Base-by-base conservation (phyloP, 1,284 basidiomycete genomes). In the Cutaneotrichosporon arboriforme region DNA sequence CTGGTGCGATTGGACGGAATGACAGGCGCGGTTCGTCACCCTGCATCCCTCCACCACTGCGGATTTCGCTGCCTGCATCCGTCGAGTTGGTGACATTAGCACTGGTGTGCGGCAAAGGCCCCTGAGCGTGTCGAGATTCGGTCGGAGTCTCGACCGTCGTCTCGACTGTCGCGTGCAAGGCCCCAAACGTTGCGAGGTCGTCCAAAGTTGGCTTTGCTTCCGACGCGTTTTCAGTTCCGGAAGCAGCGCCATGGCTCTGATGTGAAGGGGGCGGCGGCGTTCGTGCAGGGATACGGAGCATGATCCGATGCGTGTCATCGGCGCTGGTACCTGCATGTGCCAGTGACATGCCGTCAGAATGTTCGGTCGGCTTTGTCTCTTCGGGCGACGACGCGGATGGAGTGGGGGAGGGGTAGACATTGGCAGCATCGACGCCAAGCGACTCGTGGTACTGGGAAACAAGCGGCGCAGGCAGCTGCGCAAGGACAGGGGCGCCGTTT, bases 351-450 rank as follows among this genome's bases (percentile, higher is more conserved):
- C 15, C 36, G 15, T 38, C 40, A 4, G 40, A 4, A 8, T 22
- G 17, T 23, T 9, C 21, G 22, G 20, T 21, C 7, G 43, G 43
- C 37, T 48, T 48, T 15, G 31, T 18, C 21, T 36, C 34, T 10
- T 38, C 36, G 15, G 37, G 37, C 9, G 46, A 33, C 12, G 46
- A 8, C 13, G 37, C 26, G 4, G 37, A 39, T 9, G 41, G 40
- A 10, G 22, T 35, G 9, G 42, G 42, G 13, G 42, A 51, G 12
- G 49, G 49, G 26, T 45, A 51, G n/a, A 34, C 35, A 14, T 49
- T 23, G 5, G 37, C 7, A 8, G 20, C 21, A 17, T 45, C n/a
- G 18, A n/a, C 10, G 13, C 23, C 10, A 15, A 38, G 36, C 18
- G 18, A 12, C 33, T 35, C 15, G 5, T 31, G 26, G n/a, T n/a